Base-by-base conservation (phyloP, 2,329 filamentous ascomycete genomes). In the Byssothecium circinans region DNA sequence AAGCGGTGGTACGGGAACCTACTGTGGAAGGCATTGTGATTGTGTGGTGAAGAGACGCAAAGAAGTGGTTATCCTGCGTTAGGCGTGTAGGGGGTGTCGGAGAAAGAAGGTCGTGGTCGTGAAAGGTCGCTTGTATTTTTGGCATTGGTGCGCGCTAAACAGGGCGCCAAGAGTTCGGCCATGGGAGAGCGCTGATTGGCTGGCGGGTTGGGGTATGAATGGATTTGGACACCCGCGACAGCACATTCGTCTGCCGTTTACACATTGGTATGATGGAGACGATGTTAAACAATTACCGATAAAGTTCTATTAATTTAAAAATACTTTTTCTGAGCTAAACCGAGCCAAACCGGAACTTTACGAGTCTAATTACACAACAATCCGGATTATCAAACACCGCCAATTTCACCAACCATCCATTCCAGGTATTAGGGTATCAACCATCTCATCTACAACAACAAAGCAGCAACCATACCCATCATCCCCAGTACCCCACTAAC, bases 21-120 rank as follows among this genome's bases (percentile, higher is more conserved):
- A 96, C 91, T 80, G 87, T 82, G 77, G 87, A 83, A 85, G 87
- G 88, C 90, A 96, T 96, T 88, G 77, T 81, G 77, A 75, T 67
- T 76, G 71, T 68, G 71, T 54, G 45, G 48, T 50, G 61, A 65
- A 63, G 76, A 67, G 76, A 78, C 87, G 87, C 87, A 91, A 90
- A 91, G 87, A 91, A 75, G 80, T 94, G 77, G 79, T 79, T 87
- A 94, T 94, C 89, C 89, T 94, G 87, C 89, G 89, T 82, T 51
- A 53, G 59, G 51, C 51, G 60, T 60, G 60, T 58, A 47, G 48
- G 47, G 53, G 54, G 47, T 47, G 50, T 35, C 41, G 49, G 46
- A 45, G 32, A 18, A 51, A 37, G 39, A 49, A 27, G 18, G 40
- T 36, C 20, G 44, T 22, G 20, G 15, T 15, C 11, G 14, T 8